Evolutionary conservation across 129 eudicot species (phyloP).

Genomic region (Rutidosis leptorrhynchoides): DNA sequence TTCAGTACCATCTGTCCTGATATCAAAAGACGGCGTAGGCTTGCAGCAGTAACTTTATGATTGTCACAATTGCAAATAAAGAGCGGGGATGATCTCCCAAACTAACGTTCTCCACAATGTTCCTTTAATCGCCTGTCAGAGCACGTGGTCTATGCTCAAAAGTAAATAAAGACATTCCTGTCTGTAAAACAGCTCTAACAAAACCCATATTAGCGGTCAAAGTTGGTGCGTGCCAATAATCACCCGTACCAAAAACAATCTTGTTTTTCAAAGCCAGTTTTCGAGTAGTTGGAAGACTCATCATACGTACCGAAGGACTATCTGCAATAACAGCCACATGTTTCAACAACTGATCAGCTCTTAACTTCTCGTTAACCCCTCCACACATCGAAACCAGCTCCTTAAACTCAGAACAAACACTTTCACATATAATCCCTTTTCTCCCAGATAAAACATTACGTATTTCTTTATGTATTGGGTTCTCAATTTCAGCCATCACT

Average conservation of each 20-base stretch:
- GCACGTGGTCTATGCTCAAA: constrained; percentile 87
- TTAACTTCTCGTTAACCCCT: constrained; percentile 68
- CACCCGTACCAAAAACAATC: constrained; percentile 89
- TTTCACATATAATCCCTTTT: constrained; percentile 67
- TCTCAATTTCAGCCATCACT: constrained; percentile 61
- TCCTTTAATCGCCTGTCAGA: constrained; percentile 64
- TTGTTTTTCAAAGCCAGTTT: constrained; percentile 85
- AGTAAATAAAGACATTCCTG: constrained; percentile 80
- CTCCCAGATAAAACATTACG: constrained; percentile 45
- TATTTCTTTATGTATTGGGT: constrained; percentile 62
- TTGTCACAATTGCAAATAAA: background rate
- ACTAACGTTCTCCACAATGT: background rate
- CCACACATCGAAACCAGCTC: constrained; percentile 89
- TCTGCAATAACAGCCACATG: constrained; percentile 67
- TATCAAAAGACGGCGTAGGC: background rate
- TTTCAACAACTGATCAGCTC: constrained; percentile 53
- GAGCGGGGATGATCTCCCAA: background rate
- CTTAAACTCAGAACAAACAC: constrained; percentile 61
- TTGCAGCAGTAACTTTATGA: background rate
- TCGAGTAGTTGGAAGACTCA: constrained; percentile 77
- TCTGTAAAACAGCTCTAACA: constrained; percentile 84
- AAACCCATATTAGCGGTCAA: constrained; percentile 92
- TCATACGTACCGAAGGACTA: constrained; percentile 73
- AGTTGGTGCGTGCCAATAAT: constrained; percentile 71
- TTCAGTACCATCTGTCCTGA: background rate